phyloP scores from a whole-genome alignment of 371 early-diverging fungal genomes.

The Apophysomyces variabilis region DNA sequence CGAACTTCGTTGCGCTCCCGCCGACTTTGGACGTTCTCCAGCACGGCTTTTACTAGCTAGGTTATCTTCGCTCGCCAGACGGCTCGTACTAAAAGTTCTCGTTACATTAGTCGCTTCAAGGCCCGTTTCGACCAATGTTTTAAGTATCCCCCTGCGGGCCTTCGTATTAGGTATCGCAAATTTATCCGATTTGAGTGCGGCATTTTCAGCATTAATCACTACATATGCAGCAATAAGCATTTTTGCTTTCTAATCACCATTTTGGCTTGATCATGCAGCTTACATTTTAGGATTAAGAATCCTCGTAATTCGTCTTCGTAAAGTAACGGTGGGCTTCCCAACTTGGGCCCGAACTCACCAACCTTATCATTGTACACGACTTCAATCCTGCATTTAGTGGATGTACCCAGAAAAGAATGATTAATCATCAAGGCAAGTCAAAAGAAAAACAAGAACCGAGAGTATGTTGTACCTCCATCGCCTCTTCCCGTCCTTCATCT shows the following conservation, averaged over 20 bases:
- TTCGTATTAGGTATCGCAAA: constrained; percentile 56
- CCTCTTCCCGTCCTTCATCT: constrained; percentile 29
- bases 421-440: too few relatives aligned
- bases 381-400: constrained; percentile 35
- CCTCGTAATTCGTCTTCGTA: constrained; percentile 47
- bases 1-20: constrained; percentile 26
- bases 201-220: constrained; percentile 81
- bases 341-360: constrained; percentile 62
- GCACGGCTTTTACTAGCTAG: constrained; percentile 5
- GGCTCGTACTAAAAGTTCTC: constrained; percentile 27
- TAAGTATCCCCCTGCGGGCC: constrained; percentile 54
- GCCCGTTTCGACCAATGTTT: constrained; percentile 39
- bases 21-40: constrained; percentile 24
- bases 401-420: too few relatives aligned
- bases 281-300: constrained; percentile 62
- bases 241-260: too few relatives aligned
- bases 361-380: constrained; percentile 65
- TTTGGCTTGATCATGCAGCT: constrained; percentile 9
- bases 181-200: constrained; percentile 73
- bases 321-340: constrained; percentile 69
- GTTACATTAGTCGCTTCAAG: constrained; percentile 13
- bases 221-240: constrained; percentile 1
- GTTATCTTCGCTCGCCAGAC: constrained; percentile 16
- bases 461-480: constrained; percentile 38
- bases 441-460: neutral